These are phyloP conservation scores for Thuja plicata DNA, from an alignment of 83 land plant species.

Conservation along the genomic window DNA sequence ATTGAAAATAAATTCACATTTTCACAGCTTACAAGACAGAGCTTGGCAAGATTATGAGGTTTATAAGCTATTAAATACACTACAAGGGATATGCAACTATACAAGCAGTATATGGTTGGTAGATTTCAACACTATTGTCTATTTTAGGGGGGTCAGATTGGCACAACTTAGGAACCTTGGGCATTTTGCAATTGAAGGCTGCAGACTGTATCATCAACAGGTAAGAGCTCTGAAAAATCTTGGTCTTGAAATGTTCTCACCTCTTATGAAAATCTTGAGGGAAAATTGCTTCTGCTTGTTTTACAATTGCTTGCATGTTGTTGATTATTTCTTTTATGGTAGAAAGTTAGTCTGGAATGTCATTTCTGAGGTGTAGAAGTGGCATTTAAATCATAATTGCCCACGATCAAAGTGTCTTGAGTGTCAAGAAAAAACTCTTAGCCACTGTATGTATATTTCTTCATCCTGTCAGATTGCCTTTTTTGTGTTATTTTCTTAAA, in stretches of 20 bases:
- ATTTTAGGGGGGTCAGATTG: not conserved
- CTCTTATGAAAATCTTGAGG: not conserved
- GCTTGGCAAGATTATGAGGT: too few species aligned
- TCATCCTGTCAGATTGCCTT: not conserved
- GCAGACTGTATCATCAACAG: not conserved
- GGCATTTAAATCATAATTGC: not conserved
- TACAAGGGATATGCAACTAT: too few species aligned
- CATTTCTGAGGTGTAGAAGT: not conserved
- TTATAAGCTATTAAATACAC: too few species aligned
- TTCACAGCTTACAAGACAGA: too few species aligned
- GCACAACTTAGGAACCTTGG: not conserved
- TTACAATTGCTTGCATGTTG: not conserved
- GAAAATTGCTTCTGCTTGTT: not conserved
- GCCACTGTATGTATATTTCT: not conserved
- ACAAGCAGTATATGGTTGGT: too few species aligned
- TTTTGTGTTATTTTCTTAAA: not conserved
- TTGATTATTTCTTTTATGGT: not conserved
- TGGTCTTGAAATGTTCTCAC: not conserved
- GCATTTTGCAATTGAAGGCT: not conserved
- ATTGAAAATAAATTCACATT: not conserved
- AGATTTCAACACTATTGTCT: not conserved
- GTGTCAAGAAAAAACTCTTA: not conserved
- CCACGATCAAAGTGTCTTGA: not conserved
- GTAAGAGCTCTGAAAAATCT: not conserved
- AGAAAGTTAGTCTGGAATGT: not conserved